Evolutionary conservation across 306 rosid genomes (phyloP).

Genomic region (Purshia tridentata): DNA sequence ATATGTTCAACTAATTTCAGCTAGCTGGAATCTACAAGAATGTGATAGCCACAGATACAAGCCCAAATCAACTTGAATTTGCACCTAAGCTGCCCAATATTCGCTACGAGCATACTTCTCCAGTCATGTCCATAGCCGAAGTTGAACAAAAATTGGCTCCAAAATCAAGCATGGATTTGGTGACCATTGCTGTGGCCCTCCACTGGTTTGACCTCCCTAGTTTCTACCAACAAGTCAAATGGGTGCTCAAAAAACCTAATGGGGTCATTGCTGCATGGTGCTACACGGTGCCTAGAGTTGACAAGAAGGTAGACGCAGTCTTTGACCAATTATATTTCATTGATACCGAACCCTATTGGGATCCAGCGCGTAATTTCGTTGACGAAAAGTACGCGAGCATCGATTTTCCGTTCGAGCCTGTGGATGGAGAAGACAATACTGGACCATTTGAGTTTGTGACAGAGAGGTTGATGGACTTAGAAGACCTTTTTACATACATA

Average conservation of each 20-base stretch:
- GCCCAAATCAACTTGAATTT: slow-evolving; percentile 51
- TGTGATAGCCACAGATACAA: slow-evolving; percentile 68
- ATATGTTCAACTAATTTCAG: slow-evolving; percentile 35
- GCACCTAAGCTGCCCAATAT: slow-evolving; percentile 61
- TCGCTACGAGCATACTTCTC: slow-evolving; percentile 48
- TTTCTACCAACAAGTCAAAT: slow-evolving; percentile 57
- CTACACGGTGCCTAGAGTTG: slow-evolving; percentile 54
- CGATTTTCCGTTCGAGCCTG: slow-evolving; percentile 70
- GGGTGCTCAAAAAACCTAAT: slow-evolving; percentile 63
- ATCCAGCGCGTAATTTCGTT: slow-evolving; percentile 41
- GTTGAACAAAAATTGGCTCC: slow-evolving; percentile 47
- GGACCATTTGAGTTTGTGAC: slow-evolving; percentile 66
- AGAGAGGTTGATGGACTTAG: slow-evolving; percentile 50
- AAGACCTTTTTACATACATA: slow-evolving; percentile 45
- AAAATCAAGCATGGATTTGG: slow-evolving; percentile 55
- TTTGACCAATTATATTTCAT: slow-evolving; percentile 30
- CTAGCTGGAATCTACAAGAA: slow-evolving; percentile 53
- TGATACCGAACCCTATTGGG: slow-evolving; percentile 51
- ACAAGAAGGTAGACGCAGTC: slow-evolving; percentile 32
- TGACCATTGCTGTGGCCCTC: slow-evolving; percentile 68
- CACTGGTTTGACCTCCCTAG: slow-evolving; percentile 70
- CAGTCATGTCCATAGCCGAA: slow-evolving; percentile 49
- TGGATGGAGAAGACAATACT: slow-evolving; percentile 54
- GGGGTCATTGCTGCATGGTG: slow-evolving; percentile 81
- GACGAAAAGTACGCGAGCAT: slow-evolving; percentile 48